Percentiles rank a stretch among this genome's conserved stretches.
Conservation (phyloP, 768 basidiomycete genomes). For the Termitomyces sp. region DNA sequence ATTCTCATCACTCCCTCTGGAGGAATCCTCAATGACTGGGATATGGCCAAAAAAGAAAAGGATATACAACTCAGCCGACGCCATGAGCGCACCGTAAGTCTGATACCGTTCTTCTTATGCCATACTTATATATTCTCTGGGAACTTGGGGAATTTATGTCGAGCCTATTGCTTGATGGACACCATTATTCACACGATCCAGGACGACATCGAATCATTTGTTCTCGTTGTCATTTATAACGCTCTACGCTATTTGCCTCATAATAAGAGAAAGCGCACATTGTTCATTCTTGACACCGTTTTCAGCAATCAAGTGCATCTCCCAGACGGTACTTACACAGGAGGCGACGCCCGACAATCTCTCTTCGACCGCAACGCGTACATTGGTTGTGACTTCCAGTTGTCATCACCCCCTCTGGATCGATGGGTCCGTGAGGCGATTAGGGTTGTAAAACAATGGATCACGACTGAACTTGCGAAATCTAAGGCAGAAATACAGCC, state of each 20-base stretch:
- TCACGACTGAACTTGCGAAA: background rate
- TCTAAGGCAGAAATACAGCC: too few relatives aligned
- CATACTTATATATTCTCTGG: background rate
- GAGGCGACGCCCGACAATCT: background rate
- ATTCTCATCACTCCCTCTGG: constrained; percentile 7
- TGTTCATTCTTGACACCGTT: background rate
- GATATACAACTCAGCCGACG: background rate
- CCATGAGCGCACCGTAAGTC: constrained; percentile 6
- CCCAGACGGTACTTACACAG: rapidly evolving
- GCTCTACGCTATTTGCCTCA: too few relatives aligned
- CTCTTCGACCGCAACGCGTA: background rate
- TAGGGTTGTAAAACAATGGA: background rate
- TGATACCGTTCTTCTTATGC: background rate
- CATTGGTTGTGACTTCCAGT: background rate
- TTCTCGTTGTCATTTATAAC: constrained; percentile 2
- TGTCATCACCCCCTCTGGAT: background rate
- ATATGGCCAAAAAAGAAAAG: constrained; percentile 3
- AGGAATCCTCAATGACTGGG: constrained; percentile 13
- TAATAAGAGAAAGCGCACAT: background rate
- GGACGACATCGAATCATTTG: constrained; percentile 10
- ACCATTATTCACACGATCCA: background rate
- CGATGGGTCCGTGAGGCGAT: background rate
- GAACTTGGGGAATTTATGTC: constrained; percentile 14
- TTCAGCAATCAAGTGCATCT: background rate
- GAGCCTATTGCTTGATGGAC: background rate